Percentiles rank a stretch among this genome's conserved stretches.
phyloP scores from a whole-genome alignment of 306 rosid genomes.

The Acacia confusa region DNA sequence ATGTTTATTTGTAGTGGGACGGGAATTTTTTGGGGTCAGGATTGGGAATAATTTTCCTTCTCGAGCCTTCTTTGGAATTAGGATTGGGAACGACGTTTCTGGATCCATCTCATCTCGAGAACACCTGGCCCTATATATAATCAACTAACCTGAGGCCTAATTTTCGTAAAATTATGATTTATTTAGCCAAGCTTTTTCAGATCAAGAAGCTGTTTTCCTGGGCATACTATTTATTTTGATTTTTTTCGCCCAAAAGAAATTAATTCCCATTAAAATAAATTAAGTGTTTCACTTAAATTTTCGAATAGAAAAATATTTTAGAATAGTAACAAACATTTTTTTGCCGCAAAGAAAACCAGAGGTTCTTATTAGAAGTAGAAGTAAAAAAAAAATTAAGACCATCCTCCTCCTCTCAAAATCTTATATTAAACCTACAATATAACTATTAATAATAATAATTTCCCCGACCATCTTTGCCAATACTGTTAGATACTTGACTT shows the following conservation, averaged over 20 bases:
- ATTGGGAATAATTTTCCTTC: too few relatives aligned
- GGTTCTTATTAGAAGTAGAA: neutral
- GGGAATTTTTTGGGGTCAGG: too few relatives aligned
- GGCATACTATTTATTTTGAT: neutral
- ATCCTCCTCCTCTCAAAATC: neutral
- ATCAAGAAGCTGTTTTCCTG: neutral
- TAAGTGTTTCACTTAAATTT: neutral
- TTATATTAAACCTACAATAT: neutral
- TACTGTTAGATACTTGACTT: neutral
- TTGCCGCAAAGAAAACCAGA: neutral
- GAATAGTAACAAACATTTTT: too few relatives aligned
- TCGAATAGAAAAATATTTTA: too few relatives aligned
- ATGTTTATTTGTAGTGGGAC: too few relatives aligned
- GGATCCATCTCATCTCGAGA: too few relatives aligned
- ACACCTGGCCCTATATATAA: too few relatives aligned
- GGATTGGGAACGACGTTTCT: too few relatives aligned
- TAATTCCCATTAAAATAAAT: too few relatives aligned
- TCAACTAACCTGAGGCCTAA: neutral
- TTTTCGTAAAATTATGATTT: neutral
- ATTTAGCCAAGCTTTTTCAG: neutral
- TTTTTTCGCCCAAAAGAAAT: neutral
- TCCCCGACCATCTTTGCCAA: neutral
- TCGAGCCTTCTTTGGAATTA: accelerated
- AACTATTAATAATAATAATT: neutral
- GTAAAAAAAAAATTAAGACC: neutral